These are phyloP conservation scores for Stereum hirsutum DNA, from an alignment of 1,284 basidiomycete species.

Conservation along the genomic window DNA sequence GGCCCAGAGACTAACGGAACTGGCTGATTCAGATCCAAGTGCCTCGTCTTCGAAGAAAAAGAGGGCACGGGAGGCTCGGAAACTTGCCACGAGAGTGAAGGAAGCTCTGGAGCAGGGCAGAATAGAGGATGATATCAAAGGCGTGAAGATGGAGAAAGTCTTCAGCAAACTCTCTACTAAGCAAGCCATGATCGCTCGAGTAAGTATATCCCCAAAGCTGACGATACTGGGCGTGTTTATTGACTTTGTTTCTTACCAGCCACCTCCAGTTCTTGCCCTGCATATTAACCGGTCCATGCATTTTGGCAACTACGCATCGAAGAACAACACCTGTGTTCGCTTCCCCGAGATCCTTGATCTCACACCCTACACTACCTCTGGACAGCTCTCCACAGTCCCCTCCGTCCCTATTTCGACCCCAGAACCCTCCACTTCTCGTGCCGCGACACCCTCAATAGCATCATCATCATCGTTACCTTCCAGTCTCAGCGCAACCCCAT, in stretches of 20 bases:
- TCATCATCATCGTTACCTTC: no score
- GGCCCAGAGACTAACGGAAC: constrained; percentile 40
- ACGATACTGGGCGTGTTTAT: constrained; percentile 10
- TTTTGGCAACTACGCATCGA: constrained; percentile 66
- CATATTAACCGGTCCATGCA: constrained; percentile 85
- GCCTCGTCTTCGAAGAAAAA: constrained; percentile 60
- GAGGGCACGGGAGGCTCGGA: constrained; percentile 58
- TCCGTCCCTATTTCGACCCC: constrained; percentile 58
- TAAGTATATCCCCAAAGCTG: constrained; percentile 19
- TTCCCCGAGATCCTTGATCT: constrained; percentile 86
- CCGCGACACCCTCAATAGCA: constrained; percentile 47
- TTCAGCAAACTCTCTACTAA: constrained; percentile 72
- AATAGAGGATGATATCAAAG: constrained; percentile 74
- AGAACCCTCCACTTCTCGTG: constrained; percentile 27
- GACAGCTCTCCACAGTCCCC: constrained; percentile 60
- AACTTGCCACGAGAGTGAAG: constrained; percentile 50
- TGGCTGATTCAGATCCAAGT: constrained; percentile 29
- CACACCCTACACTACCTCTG: constrained; percentile 74
- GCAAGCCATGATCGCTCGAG: constrained; percentile 80
- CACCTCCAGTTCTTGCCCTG: constrained; percentile 74
- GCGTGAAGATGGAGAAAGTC: constrained; percentile 66
- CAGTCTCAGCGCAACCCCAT: background rate
- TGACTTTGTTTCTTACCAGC: constrained; percentile 33
- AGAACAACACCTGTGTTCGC: constrained; percentile 71
- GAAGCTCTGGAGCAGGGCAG: constrained; percentile 62